Percentiles rank a stretch among this genome's conserved stretches.
Conservation (phyloP, 441 rosid genomes). For the Aleurites moluccanus region DNA sequence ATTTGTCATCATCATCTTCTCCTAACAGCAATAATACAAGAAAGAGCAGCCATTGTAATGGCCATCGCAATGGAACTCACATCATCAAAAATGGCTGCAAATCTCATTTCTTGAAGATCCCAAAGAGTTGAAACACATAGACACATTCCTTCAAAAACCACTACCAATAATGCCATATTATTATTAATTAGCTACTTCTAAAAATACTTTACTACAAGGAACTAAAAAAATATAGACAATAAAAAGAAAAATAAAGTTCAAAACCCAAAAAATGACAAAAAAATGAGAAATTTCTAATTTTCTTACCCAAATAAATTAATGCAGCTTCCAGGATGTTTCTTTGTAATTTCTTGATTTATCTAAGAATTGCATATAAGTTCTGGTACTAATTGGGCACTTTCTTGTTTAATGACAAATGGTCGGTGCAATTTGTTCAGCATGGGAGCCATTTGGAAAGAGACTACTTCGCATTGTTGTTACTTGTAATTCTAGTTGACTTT, state of each 20-base stretch:
- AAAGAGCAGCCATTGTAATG: constrained; percentile 3
- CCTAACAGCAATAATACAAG: constrained; percentile 1
- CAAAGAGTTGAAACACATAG: constrained; percentile 19
- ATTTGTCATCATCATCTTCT: constrained; percentile 8
- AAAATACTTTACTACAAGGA: background rate
- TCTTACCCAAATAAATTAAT: too few species aligned
- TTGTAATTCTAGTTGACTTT: too few species aligned
- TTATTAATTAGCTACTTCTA: background rate
- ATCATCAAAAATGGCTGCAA: constrained; percentile 12
- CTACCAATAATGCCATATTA: background rate
- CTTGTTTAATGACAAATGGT: constrained; percentile 5
- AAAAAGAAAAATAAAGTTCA: background rate
- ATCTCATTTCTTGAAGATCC: constrained; percentile 20
- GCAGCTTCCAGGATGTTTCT: constrained; percentile 50
- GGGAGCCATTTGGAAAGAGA: background rate
- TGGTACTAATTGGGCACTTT: too few species aligned
- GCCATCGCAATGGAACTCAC: constrained; percentile 11
- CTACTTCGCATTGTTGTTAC: background rate
- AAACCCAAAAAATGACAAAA: background rate
- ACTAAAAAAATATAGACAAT: background rate
- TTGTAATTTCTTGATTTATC: constrained; percentile 7
- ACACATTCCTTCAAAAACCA: background rate
- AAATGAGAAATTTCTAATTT: too few species aligned
- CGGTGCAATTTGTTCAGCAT: too few species aligned
- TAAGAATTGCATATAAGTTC: too few species aligned